Evolutionary conservation across 73 alveolate species (phyloP), one percentile per base, ranked within the genome.

Genomic region (Paraurostyla sp.): DNA sequence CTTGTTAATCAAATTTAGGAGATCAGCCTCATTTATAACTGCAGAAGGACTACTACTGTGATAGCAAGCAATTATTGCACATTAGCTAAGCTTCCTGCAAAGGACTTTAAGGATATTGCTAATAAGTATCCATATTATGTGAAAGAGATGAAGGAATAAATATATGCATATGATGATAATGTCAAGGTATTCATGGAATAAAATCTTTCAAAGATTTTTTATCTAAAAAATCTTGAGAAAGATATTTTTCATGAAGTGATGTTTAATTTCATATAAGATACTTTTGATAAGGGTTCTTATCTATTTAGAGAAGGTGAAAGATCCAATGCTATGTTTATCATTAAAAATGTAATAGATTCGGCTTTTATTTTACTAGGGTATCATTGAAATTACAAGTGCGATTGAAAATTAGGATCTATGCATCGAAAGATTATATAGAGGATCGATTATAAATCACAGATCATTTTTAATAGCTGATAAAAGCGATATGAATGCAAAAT

Each of bases 301-400:
- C 11, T 89, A 0, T 65, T 80, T 68, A 51, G 46, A 41, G 80
- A 59, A 41, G 76, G 43, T 13, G 91, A 80, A 33, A 0, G 15
- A 25, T 68, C 95, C n/a, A 27, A 43, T 11, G 90, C 73, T 1
- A 33, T 89, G 78, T 75, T 89, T 22, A 50, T 89, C 0, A 62
- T 89, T 9, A 43, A 80, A 75, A 80, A 68, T 50, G 95, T 91
- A 27, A 56, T n/a, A n/a, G n/a, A n/a, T n/a, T n/a, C n/a, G n/a
- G n/a, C n/a, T n/a, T n/a, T n/a, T n/a, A n/a, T n/a, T n/a, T n/a
- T n/a, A n/a, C n/a, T n/a, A n/a, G n/a, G n/a, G n/a, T n/a, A n/a
- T 81, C 20, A 43, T 60, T 35, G 95, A 89, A 16, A 69, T 89
- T 15, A n/a, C 40, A 23, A 4, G 56, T 9, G 13, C 11, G 59